Conservation (phyloP, 1,284 basidiomycete species). For the Jaminaea rosea region DNA sequence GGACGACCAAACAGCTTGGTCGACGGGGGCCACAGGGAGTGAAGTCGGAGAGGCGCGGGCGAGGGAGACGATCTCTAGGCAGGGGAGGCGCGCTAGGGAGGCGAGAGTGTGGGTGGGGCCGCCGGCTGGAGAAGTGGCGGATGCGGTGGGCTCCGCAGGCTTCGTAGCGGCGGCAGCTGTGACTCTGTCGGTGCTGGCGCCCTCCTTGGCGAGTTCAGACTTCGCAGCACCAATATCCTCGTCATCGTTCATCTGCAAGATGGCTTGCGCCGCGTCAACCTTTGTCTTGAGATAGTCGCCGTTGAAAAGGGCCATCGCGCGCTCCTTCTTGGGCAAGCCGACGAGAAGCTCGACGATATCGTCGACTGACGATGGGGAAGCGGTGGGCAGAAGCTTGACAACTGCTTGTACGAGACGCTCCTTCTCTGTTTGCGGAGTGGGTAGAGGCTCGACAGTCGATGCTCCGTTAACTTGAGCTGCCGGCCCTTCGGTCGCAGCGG, state of each 20-base stretch:
- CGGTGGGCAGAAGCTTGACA: slow-evolving; percentile 11
- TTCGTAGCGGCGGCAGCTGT: slow-evolving; percentile 39
- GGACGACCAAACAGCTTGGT: slow-evolving; percentile 58
- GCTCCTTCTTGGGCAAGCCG: slow-evolving; percentile 73
- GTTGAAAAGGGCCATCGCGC: slow-evolving; percentile 81
- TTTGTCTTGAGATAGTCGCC: slow-evolving; percentile 67
- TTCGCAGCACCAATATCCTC: slow-evolving; percentile 48
- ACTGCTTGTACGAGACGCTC: slow-evolving; percentile 63
- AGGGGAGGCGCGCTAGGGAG: slow-evolving; percentile 60
- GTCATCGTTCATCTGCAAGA: slow-evolving; percentile 57
- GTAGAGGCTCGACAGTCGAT: slow-evolving; percentile 6
- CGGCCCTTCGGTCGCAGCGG: not conserved
- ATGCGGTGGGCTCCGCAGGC: slow-evolving; percentile 47
- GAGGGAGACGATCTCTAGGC: slow-evolving; percentile 56
- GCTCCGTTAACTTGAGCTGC: not conserved
- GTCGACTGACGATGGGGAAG: slow-evolving; percentile 28
- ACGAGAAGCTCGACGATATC: slow-evolving; percentile 62
- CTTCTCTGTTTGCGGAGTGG: slow-evolving; percentile 40
- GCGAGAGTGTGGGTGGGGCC: slow-evolving; percentile 22
- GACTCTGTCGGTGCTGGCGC: slow-evolving; percentile 18
- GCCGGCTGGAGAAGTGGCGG: slow-evolving; percentile 5
- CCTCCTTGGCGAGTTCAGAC: not conserved
- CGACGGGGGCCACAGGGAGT: slow-evolving; percentile 62
- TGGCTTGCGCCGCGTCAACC: slow-evolving; percentile 68
- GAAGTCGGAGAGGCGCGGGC: slow-evolving; percentile 51